Evolutionary conservation across 768 basidiomycete species (phyloP).

Genomic region (Sporobolomyces roseus): DNA sequence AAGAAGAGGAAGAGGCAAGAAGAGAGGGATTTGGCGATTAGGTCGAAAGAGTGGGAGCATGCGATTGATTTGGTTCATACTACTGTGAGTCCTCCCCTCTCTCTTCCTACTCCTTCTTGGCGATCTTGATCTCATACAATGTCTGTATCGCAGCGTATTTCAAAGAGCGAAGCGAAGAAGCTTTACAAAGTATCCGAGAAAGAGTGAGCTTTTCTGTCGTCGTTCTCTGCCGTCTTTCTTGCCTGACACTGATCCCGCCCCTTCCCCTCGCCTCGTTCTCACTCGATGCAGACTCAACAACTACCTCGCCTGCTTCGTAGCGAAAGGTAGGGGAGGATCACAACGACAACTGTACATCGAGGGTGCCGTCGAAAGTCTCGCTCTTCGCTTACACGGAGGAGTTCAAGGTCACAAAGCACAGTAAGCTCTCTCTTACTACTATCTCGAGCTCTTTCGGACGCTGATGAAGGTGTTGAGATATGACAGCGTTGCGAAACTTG

Average conservation of each 20-base stretch:
- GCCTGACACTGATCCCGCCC: background rate
- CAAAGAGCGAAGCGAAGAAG: conserved; percentile 19
- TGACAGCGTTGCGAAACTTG: too few relatives aligned
- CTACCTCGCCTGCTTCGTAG: background rate
- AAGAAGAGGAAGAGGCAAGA: background rate
- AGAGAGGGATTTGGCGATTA: background rate
- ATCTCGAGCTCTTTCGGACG: background rate
- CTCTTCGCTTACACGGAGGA: conserved; percentile 23
- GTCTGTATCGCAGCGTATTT: conserved; percentile 12
- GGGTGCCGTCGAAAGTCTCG: conserved; percentile 20
- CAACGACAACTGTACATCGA: conserved; percentile 19
- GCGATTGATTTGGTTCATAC: conserved; percentile 5
- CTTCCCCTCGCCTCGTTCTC: background rate
- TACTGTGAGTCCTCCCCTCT: background rate
- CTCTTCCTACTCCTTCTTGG: background rate
- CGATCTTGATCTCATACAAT: background rate
- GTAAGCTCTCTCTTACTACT: background rate
- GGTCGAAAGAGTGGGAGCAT: conserved; percentile 17
- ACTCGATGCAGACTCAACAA: background rate
- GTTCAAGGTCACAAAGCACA: background rate
- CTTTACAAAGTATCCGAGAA: conserved; percentile 20
- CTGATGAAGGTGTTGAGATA: too few relatives aligned
- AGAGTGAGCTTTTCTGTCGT: background rate
- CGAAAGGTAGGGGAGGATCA: background rate
- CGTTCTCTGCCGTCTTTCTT: background rate